Base-by-base conservation (phyloP, 2,329 filamentous ascomycete species). In the Arthrocladium fulminans region DNA sequence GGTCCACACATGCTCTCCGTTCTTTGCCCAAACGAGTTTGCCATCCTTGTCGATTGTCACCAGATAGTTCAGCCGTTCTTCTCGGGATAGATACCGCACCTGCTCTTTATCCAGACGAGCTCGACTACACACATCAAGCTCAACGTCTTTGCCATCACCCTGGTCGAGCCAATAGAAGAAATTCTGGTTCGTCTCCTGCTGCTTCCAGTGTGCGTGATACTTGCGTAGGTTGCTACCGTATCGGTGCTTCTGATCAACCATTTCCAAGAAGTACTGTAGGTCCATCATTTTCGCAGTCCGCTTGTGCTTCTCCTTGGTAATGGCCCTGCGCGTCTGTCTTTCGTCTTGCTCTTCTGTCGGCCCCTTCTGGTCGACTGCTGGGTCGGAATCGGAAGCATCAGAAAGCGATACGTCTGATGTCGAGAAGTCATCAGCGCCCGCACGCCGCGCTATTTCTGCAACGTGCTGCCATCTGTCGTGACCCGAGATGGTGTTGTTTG, bases 81-180 rank as follows among this genome's bases (percentile, higher is more conserved):
- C 88, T 1, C 83, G 75, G 4, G 82, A 87, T 19, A 96, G 70
- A 62, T 95, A 96, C 15, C 89, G 77, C 1, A 95, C 86, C 59
- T 83, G 80, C 63, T 94, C 86, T 20, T 78, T 75, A 45, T 92
- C 86, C 5, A 95, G 70, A 12, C 80, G 73, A 51, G 86, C 82
- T 29, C 89, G 75, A 1, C 87, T 82, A 54, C 88, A 88, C 0
- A 78, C 75, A 2, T 80, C 75, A 10, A 90, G 69, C 54, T 90
- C 83, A 37, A 92, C 62, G 32, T 76, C 65, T 56, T 72, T 80
- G 0, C 89, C 89, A 42, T 83, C 82, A 3, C 89, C 89, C 50
- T 84, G 74, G 62, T 96, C 89, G 1, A 95, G 73, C 88, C 89
- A 95, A 67, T 88, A 90, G 64, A 95, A 95, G 73, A 89, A 96